Percentiles rank a stretch among this genome's conserved stretches.
phyloP scores from a whole-genome alignment of 441 rosid species.

The Flueggea neowawraea region DNA sequence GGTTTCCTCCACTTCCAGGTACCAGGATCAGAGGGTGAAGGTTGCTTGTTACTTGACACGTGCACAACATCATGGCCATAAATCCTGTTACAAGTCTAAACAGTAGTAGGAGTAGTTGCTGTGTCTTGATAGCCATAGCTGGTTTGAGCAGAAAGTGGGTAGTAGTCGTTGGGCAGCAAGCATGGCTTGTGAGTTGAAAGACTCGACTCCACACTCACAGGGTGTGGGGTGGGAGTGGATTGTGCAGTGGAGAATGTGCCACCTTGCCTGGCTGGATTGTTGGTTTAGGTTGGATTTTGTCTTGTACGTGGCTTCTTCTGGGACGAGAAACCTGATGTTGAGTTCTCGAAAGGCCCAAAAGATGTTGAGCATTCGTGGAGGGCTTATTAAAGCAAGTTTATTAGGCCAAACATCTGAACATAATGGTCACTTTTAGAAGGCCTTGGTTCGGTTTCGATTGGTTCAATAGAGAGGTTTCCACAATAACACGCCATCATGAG shows the following conservation, averaged over 20 bases:
- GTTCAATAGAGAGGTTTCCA: too few species aligned
- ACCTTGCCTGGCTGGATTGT: not conserved
- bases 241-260: conserved; percentile 16
- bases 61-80: conserved; percentile 24
- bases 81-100: conserved; percentile 6
- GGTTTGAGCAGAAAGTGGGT: conserved; percentile 1
- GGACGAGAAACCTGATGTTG: too few species aligned
- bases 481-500: too few species aligned
- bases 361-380: too few species aligned
- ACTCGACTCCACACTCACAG: not conserved
- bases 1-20: conserved; percentile 92
- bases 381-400: too few species aligned
- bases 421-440: too few species aligned
- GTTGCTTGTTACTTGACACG: conserved; percentile 33
- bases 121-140: conserved; percentile 8
- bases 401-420: too few species aligned
- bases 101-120: conserved; percentile 3
- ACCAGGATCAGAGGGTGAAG: conserved; percentile 71
- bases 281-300: not conserved
- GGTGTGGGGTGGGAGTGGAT: not conserved
- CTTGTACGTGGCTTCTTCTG: not conserved
- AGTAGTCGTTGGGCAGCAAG: not conserved
- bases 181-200: not conserved
- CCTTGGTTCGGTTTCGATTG: too few species aligned
- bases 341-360: too few species aligned